These are phyloP conservation scores for Hypoxylon cercidicola DNA, from an alignment of 495 filamentous ascomycete genomes.

Conservation along the genomic window DNA sequence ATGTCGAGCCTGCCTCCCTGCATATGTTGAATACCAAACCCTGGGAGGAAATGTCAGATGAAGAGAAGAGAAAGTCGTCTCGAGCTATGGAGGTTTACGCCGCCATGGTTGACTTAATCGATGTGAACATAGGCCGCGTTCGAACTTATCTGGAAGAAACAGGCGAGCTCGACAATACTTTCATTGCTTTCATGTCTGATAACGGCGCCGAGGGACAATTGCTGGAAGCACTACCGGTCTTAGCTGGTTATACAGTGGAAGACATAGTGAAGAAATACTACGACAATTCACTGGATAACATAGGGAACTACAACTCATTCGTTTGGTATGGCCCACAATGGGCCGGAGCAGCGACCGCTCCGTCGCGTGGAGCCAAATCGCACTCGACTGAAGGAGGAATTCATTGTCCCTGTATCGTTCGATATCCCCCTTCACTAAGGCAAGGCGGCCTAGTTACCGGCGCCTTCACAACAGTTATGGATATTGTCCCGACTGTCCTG, in stretches of 20 bases:
- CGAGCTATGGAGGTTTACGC: slow-evolving; percentile 70
- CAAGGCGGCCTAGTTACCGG: slow-evolving; percentile 58
- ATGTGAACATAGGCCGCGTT: slow-evolving; percentile 68
- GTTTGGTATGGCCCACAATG: slow-evolving; percentile 74
- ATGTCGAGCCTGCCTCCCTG: slow-evolving; percentile 64
- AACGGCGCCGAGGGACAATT: slow-evolving; percentile 73
- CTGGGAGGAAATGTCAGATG: slow-evolving; percentile 61
- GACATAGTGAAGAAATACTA: slow-evolving; percentile 69
- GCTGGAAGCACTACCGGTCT: slow-evolving; percentile 66
- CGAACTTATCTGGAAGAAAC: slow-evolving; percentile 64
- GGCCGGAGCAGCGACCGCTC: slow-evolving; percentile 72
- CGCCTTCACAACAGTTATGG: slow-evolving; percentile 72
- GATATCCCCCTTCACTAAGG: slow-evolving; percentile 49
- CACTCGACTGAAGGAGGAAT: slow-evolving; percentile 72
- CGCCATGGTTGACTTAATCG: slow-evolving; percentile 72
- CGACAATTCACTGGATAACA: slow-evolving; percentile 69
- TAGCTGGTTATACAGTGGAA: slow-evolving; percentile 57
- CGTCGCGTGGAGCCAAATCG: slow-evolving; percentile 69
- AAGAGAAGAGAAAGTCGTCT: slow-evolving; percentile 63
- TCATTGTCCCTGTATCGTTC: slow-evolving; percentile 67
- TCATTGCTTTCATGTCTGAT: slow-evolving; percentile 71
- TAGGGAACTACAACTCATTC: slow-evolving; percentile 69
- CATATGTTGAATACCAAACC: slow-evolving; percentile 63
- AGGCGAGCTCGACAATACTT: slow-evolving; percentile 71
- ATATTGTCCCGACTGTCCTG: slow-evolving; percentile 68